Percentiles rank a stretch among this genome's conserved stretches.
phyloP scores from a whole-genome alignment of 371 early-diverging fungal genomes.

The Mucor plumbeus region DNA sequence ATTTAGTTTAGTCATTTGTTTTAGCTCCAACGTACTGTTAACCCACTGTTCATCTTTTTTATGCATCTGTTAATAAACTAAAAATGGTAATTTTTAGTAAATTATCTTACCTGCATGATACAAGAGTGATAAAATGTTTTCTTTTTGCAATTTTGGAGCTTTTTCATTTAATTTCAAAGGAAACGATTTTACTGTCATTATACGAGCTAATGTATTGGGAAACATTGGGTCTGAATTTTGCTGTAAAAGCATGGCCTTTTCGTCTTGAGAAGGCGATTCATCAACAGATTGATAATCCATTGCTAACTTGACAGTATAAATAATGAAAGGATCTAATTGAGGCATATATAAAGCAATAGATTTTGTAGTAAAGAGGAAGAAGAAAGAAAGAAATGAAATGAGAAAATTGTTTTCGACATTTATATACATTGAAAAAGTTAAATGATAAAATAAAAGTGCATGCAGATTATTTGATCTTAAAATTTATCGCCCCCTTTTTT shows the following conservation, averaged over 20 bases:
- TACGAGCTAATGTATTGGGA: conserved; percentile 22
- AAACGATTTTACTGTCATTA: conserved; percentile 24
- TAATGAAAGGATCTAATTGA: conserved; percentile 33
- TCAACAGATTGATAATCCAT: conserved; percentile 19
- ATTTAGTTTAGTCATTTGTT: not conserved
- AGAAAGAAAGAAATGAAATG: not conserved
- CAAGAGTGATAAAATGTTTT: conserved; percentile 30
- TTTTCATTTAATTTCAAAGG: conserved; percentile 8
- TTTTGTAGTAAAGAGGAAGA: not conserved
- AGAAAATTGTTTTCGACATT: too few relatives aligned
- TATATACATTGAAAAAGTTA: not conserved
- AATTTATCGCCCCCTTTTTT: not conserved
- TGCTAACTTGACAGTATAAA: conserved; percentile 25
- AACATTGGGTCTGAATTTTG: conserved; percentile 14
- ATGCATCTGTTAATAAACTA: not conserved
- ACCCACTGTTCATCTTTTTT: conserved; percentile 35
- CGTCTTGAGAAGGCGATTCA: not conserved
- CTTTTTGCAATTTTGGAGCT: conserved; percentile 19
- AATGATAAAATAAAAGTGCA: conserved; percentile 6
- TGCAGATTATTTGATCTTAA: not conserved
- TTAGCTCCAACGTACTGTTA: conserved; percentile 14
- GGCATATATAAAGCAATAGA: not conserved
- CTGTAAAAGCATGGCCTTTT: not conserved
- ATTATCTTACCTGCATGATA: conserved; percentile 39
- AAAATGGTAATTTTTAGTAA: not conserved